Percentiles rank a stretch among this genome's conserved stretches.
phyloP scores from a whole-genome alignment of 306 rosid genomes.

The Geum urbanum region DNA sequence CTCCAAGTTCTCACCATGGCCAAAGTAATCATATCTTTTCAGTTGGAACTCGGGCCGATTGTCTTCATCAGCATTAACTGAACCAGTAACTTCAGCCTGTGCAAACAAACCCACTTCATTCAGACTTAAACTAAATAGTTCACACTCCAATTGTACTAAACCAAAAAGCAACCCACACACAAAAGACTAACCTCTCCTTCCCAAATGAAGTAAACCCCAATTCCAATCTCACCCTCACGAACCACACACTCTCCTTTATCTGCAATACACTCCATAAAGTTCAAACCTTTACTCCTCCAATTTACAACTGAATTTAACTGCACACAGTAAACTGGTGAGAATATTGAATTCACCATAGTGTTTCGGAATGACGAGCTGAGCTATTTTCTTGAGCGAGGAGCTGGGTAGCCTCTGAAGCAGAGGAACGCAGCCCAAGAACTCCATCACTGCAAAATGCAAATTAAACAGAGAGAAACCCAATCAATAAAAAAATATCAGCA shows the following conservation, averaged over 20 bases:
- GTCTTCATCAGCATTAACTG: conserved; percentile 47
- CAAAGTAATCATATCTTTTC: conserved; percentile 78
- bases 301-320: background rate
- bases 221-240: conserved; percentile 73
- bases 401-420: conserved; percentile 78
- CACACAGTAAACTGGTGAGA: background rate
- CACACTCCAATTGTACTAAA: background rate
- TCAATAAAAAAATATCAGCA: no score
- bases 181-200: conserved; percentile 76
- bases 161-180: background rate
- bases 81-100: conserved; percentile 75
- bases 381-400: conserved; percentile 58
- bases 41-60: conserved; percentile 65
- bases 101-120: conserved; percentile 18
- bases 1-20: conserved; percentile 47
- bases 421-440: conserved; percentile 77
- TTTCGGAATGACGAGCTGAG: conserved; percentile 50
- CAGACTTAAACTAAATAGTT: background rate
- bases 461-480: background rate
- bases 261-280: conserved; percentile 23
- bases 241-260: conserved; percentile 63
- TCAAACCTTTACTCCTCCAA: background rate
- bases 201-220: conserved; percentile 81
- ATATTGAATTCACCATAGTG: conserved; percentile 42
- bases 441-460: conserved; percentile 53